These are phyloP conservation scores for Crithidia bombi DNA, from an alignment of 208 protist species.

Conservation along the genomic window DNA sequence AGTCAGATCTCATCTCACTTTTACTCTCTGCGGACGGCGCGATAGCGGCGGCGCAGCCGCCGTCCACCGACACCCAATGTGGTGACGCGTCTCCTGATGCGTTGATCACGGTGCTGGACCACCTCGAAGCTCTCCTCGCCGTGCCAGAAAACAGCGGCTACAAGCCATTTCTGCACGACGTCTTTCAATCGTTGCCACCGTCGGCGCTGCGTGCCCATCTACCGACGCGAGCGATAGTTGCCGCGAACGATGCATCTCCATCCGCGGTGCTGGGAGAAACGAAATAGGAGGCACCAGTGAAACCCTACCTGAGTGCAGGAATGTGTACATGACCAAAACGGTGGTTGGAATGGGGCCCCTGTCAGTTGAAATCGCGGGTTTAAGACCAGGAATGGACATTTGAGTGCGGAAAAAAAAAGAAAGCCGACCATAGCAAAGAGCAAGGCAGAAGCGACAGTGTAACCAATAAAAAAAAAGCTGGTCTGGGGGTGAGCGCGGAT, in stretches of 20 bases:
- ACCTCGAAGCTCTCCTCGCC: conserved; percentile 37
- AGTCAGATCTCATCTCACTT: conserved; percentile 42
- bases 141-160: conserved; percentile 54
- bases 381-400: too few species aligned
- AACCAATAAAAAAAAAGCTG: too few species aligned
- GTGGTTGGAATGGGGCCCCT: too few species aligned
- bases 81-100: neutral
- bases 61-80: neutral
- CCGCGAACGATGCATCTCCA: neutral
- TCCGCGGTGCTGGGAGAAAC: neutral
- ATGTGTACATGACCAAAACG: too few species aligned
- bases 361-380: too few species aligned
- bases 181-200: conserved; percentile 53
- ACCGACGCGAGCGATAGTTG: neutral
- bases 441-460: too few species aligned
- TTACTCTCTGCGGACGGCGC: conserved; percentile 16
- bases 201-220: conserved; percentile 20
- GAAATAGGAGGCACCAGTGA: too few species aligned
- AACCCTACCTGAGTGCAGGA: too few species aligned
- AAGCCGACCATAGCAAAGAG: too few species aligned
- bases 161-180: conserved; percentile 56
- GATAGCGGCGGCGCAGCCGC: neutral
- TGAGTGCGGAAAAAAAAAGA: too few species aligned
- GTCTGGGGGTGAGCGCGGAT: too few species aligned
- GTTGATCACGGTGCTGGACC: conserved; percentile 22